A percentile compares a stretch with the other conserved stretches of the same genome.
These are phyloP conservation scores for Neohortaea acidophila DNA, from an alignment of 495 filamentous ascomycete genomes.

Conservation along the genomic window DNA sequence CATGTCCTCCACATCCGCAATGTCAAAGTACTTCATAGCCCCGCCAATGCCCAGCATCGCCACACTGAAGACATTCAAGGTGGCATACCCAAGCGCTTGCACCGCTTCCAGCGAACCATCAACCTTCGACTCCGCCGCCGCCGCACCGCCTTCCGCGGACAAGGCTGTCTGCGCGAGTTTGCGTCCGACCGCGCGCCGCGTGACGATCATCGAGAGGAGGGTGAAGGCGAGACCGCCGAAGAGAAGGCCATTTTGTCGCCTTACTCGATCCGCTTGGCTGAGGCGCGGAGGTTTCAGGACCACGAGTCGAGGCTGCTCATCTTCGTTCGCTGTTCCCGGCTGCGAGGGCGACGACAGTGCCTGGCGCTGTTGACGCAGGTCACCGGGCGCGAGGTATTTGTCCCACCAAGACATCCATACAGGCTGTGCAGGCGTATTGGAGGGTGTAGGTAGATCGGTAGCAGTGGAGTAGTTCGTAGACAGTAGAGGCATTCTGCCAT, in stretches of 20 bases:
- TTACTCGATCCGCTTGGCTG: constrained; percentile 6
- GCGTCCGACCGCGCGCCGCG: constrained; percentile 47
- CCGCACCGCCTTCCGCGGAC: constrained; percentile 18
- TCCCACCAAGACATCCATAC: constrained; percentile 6
- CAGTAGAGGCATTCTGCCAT: too few species aligned
- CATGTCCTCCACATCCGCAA: constrained; percentile 56
- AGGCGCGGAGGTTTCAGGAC: constrained; percentile 1
- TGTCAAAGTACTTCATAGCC: constrained; percentile 51
- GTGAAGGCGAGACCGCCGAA: constrained; percentile 60
- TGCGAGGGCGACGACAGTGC: not conserved
- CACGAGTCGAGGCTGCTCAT: not conserved
- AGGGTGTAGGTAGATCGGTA: too few species aligned
- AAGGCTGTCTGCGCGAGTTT: constrained; percentile 41
- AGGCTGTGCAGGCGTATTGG: too few species aligned
- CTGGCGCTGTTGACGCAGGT: constrained; percentile 6
- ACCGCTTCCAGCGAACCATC: constrained; percentile 49
- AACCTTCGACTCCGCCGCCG: constrained; percentile 8
- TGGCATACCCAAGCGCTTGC: constrained; percentile 70
- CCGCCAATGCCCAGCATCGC: constrained; percentile 55
- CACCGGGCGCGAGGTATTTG: constrained; percentile 15
- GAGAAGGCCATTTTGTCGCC: constrained; percentile 44
- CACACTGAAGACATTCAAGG: constrained; percentile 58
- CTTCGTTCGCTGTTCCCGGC: not conserved
- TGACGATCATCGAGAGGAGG: constrained; percentile 49
- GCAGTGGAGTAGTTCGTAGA: too few species aligned